Conservation (phyloP, 2,329 filamentous ascomycete species). For the Aspergillus vadensis region DNA sequence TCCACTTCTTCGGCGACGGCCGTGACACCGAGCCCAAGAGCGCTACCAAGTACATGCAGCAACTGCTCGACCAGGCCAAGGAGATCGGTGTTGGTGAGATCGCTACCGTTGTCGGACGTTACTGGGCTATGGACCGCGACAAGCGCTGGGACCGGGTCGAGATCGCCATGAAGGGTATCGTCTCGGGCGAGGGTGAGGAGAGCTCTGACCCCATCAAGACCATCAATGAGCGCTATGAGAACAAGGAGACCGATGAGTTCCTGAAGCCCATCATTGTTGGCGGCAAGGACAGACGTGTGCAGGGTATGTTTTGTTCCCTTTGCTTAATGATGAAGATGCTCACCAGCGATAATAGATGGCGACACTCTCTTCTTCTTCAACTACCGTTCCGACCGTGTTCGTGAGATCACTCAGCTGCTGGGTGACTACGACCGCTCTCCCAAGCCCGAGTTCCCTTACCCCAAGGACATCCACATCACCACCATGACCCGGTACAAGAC, state of each 20-base stretch:
- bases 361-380: slow-evolving; percentile 99
- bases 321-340: slow-evolving; percentile 11
- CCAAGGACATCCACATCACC: slow-evolving; percentile 80
- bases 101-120: slow-evolving; percentile 89
- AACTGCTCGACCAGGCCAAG: slow-evolving; percentile 76
- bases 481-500: slow-evolving; percentile 99
- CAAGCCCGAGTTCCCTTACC: slow-evolving; percentile 87
- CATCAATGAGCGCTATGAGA: slow-evolving; percentile 83
- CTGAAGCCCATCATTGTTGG: slow-evolving; percentile 95
- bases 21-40: slow-evolving; percentile 98
- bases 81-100: slow-evolving; percentile 86
- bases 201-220: slow-evolving; percentile 82
- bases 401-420: slow-evolving; percentile 92
- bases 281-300: slow-evolving; percentile 79
- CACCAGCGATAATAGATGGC: slow-evolving; percentile 60
- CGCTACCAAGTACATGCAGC: slow-evolving; percentile 81
- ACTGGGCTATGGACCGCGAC: slow-evolving; percentile 99
- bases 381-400: slow-evolving; percentile 96
- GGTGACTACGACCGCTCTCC: slow-evolving; percentile 91
- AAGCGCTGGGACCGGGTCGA: slow-evolving; percentile 98
- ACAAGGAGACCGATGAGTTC: slow-evolving; percentile 94
- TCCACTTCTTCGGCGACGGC: slow-evolving; percentile 98
- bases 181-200: slow-evolving; percentile 83
- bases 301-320: slow-evolving; percentile 58
- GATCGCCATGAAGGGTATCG: slow-evolving; percentile 81